These are phyloP conservation scores for Urostyla sp. DNA, from an alignment of 73 alveolate species.

Conservation along the genomic window DNA sequence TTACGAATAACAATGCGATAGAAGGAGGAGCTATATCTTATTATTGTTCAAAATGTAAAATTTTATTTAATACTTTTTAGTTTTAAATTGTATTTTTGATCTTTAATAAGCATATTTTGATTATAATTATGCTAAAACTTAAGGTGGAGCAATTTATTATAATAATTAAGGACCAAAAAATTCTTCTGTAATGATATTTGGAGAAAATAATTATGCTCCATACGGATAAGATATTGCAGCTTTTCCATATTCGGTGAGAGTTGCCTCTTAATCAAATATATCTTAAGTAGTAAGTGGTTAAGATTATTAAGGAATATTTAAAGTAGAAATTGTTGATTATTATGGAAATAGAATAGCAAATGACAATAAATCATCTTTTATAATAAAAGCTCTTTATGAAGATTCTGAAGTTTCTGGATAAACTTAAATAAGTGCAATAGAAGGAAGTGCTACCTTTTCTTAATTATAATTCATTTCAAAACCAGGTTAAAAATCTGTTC, in stretches of 20 bases:
- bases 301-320: not conserved
- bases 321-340: slow-evolving; percentile 12
- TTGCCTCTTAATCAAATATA: not conserved
- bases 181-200: not conserved
- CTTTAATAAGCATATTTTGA: not conserved
- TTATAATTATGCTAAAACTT: not conserved
- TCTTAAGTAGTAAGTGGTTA: slow-evolving; percentile 13
- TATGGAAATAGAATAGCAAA: not conserved
- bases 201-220: slow-evolving; percentile 21
- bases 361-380: not conserved
- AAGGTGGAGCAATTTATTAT: slow-evolving; percentile 27
- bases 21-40: slow-evolving; percentile 27
- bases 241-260: slow-evolving; percentile 13
- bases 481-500: not conserved
- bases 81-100: not conserved
- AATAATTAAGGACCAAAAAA: slow-evolving; percentile 23
- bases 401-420: not conserved
- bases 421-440: not conserved
- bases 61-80: not conserved
- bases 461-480: not conserved
- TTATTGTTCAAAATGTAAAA: not conserved
- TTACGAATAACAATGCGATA: not conserved
- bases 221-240: slow-evolving; percentile 12
- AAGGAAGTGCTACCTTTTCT: slow-evolving; percentile 18
- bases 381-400: not conserved